Conservation (phyloP, 208 protist species). For the Tritrichomonas musculus region DNA sequence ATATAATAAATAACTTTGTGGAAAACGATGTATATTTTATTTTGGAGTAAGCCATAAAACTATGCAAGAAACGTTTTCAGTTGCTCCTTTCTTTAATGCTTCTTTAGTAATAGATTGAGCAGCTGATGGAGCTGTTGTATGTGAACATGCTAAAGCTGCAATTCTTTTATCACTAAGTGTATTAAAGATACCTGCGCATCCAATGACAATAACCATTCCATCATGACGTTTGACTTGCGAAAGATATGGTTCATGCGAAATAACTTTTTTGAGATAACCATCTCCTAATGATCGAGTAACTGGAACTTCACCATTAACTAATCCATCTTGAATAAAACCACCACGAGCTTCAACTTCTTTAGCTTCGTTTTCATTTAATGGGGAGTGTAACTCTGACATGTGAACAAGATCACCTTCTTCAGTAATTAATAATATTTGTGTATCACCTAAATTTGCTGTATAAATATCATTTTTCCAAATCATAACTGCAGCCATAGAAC, state of each 20-base stretch:
- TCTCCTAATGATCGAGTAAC: neutral
- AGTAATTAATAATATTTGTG: neutral
- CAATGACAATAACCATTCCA: neutral
- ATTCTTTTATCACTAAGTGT: neutral
- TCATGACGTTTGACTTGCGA: neutral
- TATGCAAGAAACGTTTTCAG: neutral
- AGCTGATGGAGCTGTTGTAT: neutral
- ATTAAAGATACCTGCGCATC: neutral
- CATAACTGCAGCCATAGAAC: neutral
- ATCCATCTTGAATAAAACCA: neutral
- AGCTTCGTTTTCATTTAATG: neutral
- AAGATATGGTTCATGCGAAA: neutral
- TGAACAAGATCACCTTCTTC: neutral
- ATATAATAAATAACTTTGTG: no score
- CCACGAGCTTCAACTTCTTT: neutral
- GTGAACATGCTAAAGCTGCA: neutral
- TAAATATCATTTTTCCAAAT: neutral
- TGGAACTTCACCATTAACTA: neutral
- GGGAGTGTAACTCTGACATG: neutral
- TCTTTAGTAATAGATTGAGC: neutral
- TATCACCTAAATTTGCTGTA: neutral
- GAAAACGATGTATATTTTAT: no score
- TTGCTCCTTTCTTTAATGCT: neutral
- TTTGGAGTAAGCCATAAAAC: neutral
- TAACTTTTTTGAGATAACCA: neutral